phyloP scores from a whole-genome alignment of 257 asterid genomes.

The Nicotiana noctiflora region DNA sequence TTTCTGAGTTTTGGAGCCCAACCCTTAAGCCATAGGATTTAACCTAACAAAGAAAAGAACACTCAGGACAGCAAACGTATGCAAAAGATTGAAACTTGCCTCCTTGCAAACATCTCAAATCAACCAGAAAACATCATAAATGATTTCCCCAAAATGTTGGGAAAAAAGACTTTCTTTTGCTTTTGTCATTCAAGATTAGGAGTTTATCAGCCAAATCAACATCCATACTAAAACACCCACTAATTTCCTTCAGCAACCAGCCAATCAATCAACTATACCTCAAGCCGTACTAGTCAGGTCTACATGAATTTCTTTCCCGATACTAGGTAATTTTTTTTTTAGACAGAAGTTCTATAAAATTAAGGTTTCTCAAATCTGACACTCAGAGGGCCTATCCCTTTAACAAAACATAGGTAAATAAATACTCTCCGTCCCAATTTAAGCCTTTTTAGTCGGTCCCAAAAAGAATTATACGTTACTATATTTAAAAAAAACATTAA shows the following conservation, averaged over 20 bases:
- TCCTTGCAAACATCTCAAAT: neutral
- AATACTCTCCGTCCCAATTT: neutral
- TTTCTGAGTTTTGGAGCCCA: neutral
- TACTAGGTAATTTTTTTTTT: neutral
- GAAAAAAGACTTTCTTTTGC: neutral
- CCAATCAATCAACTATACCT: neutral
- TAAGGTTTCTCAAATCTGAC: neutral
- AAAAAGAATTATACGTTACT: too few species aligned
- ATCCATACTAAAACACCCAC: neutral
- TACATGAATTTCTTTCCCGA: neutral
- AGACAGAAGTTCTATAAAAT: neutral
- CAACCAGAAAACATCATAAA: neutral
- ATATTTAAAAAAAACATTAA: too few species aligned
- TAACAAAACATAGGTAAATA: neutral
- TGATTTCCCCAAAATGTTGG: neutral
- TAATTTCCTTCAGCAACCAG: neutral
- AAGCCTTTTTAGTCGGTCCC: too few species aligned
- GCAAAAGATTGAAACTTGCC: neutral
- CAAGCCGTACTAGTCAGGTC: neutral
- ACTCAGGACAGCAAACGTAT: neutral
- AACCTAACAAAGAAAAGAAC: neutral
- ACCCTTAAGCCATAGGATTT: neutral
- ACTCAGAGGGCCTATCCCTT: neutral
- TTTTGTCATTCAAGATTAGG: neutral
- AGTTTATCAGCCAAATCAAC: neutral